Evolutionary conservation across 1,284 basidiomycete genomes (phyloP).

Genomic region (Papiliotrema terrestris): DNA sequence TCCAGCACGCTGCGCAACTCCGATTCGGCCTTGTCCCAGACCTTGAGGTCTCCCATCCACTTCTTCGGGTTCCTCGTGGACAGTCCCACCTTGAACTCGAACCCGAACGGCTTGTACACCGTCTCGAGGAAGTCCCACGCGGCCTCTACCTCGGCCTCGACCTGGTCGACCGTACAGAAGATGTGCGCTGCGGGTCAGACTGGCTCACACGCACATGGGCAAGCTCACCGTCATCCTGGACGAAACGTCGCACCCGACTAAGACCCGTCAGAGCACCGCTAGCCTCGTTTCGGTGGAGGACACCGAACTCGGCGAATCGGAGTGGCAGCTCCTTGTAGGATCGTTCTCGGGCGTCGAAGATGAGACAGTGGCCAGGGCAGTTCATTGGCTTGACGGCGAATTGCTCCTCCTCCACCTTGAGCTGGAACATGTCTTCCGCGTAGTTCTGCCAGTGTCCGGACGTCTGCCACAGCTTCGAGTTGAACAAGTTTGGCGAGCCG

Average conservation of each 20-base stretch:
- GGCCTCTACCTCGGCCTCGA: conserved; percentile 79
- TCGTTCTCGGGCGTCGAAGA: conserved; percentile 92
- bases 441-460: conserved; percentile 99
- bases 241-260: conserved; percentile 89
- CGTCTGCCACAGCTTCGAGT: conserved; percentile 95
- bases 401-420: conserved; percentile 91
- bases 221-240: conserved; percentile 79
- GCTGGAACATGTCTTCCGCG: conserved; percentile 93
- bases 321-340: conserved; percentile 95
- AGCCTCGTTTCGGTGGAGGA: conserved; percentile 95
- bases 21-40: conserved; percentile 84
- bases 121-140: conserved; percentile 94
- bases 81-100: conserved; percentile 92
- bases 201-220: conserved; percentile 30
- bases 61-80: conserved; percentile 93
- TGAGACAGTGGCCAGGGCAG: conserved; percentile 94
- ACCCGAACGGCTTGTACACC: conserved; percentile 94
- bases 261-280: conserved; percentile 90
- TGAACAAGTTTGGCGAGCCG: conserved; percentile 97
- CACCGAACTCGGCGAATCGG: conserved; percentile 97
- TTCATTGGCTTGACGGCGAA: conserved; percentile 99
- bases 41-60: conserved; percentile 81
- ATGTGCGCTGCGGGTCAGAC: conserved; percentile 51
- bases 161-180: conserved; percentile 93
- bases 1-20: conserved; percentile 84